Evolutionary conservation across 2,329 filamentous ascomycete genomes (phyloP), one percentile per base, ranked within the genome.

Genomic region (Trichoderma afroharzianum): DNA sequence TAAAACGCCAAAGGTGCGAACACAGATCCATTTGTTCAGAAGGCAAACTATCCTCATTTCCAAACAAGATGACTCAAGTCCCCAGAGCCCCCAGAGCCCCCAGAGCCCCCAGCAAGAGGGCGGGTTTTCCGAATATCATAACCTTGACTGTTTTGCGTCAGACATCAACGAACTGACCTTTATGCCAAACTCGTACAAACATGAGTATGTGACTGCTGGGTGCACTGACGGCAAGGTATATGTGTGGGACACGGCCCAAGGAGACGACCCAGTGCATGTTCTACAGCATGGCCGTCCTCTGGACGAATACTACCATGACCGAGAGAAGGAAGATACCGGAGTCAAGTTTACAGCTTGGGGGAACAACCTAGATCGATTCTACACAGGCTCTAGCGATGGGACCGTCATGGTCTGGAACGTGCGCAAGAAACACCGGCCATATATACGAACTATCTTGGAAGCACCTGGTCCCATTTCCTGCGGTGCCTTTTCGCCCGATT

Each of bases 311-410:
- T 73, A 80, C 4, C 82, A 82, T 1, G 83, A 88, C 47, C 79
- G 85, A 14, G 87, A 89, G 71, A 80, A 81, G 9, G 87, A 88
- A 64, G 89, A 91, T 71, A 86, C 87, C 0, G 89, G 89, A 2
- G 87, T 91, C 55, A 91, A 90, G 76, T 91, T 91, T 74, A 86
- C 85, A 0, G 85, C 88, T 4, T 91, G 89, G 89, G 89, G 88
- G 1, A 84, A 81, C 18, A 86, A 85, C 0, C 78, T 82, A 0
- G 87, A 89, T 69, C 83, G 88, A 0, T 84, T 91, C 57, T 91
- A 91, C 74, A 91, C 88, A 0, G 89, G 89, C 1, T 88, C 87
- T 0, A 90, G 89, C 1, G 89, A 91, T 72, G 89, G 89, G 1
- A 82, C 87, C 0, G 83, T 91, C 18, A 90, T 88, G 72, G 87